Evolutionary conservation across 2,329 filamentous ascomycete genomes (phyloP), one percentile per base, ranked within the genome.

Genomic region (Aspergillus ibericus): DNA sequence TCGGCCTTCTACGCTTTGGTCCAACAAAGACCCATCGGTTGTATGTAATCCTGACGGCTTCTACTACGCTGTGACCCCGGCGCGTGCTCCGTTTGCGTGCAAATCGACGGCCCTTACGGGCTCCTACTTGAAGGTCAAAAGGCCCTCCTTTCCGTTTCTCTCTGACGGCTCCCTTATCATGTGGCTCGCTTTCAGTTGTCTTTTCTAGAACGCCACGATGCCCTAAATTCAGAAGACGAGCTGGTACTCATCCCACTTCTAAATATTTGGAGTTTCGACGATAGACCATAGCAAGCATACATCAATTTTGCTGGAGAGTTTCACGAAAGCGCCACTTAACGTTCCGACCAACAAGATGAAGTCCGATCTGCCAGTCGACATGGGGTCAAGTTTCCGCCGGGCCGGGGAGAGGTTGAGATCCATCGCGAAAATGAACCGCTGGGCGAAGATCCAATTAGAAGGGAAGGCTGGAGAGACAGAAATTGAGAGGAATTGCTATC

Each of bases 41-140:
- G 52, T 64, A 69, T 69, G 68, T 70, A 71, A 73, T 70, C 55
- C 65, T 72, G 70, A 74, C 70, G 69, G 59, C 65, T 48, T 58
- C 44, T 40, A 22, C 56, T 29, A 54, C 61, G 57, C 59, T 66
- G 64, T 73, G 70, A 72, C 64, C 66, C 59, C 63, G 64, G 66
- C 72, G 65, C 63, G 65, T 64, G 65, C 59, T 59, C 65, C 65
- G 65, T 66, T 68, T 68, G 64, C 65, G 62, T 68, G 58, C 62
- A 57, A 66, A 55, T 44, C 46, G 22, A 48, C 53, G 55, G 35
- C 36, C 64, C 47, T 58, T 29, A 42, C 47, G 42, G 55, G 57
- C 51, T 55, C 60, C 53, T 66, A 69, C 59, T 70, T 71, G 55
- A 68, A 67, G 64, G 65, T 69, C 70, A 72, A 72, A 57, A 67